phyloP scores from a whole-genome alignment of 2,329 filamentous ascomycete genomes.

The Aspergillus brasiliensis region DNA sequence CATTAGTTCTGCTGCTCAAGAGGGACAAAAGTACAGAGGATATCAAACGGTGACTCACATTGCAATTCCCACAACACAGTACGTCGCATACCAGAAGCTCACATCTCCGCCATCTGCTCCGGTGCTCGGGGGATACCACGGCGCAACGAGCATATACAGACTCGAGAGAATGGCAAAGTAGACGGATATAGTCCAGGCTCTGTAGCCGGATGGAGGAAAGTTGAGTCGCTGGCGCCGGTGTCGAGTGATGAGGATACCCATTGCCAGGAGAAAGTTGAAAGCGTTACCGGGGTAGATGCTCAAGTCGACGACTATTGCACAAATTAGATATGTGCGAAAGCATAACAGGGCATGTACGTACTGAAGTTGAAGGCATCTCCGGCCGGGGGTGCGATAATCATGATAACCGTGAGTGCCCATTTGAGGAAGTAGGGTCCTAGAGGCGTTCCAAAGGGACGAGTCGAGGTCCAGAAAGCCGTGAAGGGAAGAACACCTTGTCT shows the following conservation, averaged over 20 bases:
- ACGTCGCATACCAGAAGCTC: slow-evolving; percentile 74
- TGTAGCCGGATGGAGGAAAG: slow-evolving; percentile 55
- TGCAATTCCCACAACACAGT: slow-evolving; percentile 64
- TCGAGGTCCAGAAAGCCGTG: slow-evolving; percentile 64
- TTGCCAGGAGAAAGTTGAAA: slow-evolving; percentile 59
- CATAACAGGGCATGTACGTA: slow-evolving; percentile 25
- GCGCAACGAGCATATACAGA: slow-evolving; percentile 66
- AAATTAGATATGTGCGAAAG: neutral
- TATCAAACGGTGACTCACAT: slow-evolving; percentile 53
- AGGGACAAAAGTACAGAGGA: neutral
- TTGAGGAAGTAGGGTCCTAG: slow-evolving; percentile 61
- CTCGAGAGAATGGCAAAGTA: slow-evolving; percentile 63
- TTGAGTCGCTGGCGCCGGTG: slow-evolving; percentile 55
- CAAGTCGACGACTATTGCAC: slow-evolving; percentile 57
- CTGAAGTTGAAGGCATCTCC: slow-evolving; percentile 67
- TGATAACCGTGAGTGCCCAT: slow-evolving; percentile 59
- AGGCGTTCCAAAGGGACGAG: slow-evolving; percentile 64
- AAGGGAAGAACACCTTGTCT: slow-evolving; percentile 64
- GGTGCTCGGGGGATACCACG: slow-evolving; percentile 68
- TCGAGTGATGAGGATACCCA: slow-evolving; percentile 62
- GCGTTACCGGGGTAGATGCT: slow-evolving; percentile 60
- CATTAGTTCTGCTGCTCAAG: neutral
- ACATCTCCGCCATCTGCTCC: slow-evolving; percentile 65
- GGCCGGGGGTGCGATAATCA: slow-evolving; percentile 63
- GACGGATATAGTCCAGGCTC: slow-evolving; percentile 60